phyloP scores from a whole-genome alignment of 2,329 filamentous ascomycete species.

The Scedosporium boydii region DNA sequence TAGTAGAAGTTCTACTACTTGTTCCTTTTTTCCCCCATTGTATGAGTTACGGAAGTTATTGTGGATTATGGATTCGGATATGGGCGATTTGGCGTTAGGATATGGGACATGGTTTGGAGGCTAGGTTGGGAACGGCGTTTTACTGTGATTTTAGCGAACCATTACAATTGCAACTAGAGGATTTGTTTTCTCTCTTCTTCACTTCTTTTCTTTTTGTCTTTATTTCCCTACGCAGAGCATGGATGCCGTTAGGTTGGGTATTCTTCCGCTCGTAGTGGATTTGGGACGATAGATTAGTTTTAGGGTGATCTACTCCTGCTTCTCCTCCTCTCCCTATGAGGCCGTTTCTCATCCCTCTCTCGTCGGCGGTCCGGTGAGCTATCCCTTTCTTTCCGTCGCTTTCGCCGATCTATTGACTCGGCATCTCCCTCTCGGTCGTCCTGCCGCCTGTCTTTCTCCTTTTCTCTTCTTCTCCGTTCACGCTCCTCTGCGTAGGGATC shows the following conservation, averaged over 20 bases:
- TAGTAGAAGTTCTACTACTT: conserved; percentile 12
- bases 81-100: conserved; percentile 3
- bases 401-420: conserved; percentile 14
- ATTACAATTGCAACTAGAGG: background rate
- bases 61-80: background rate
- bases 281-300: background rate
- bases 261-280: background rate
- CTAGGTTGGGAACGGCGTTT: background rate
- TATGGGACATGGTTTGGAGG: conserved; percentile 6
- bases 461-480: conserved; percentile 6
- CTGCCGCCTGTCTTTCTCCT: conserved; percentile 17
- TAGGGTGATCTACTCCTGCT: conserved; percentile 1
- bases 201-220: background rate
- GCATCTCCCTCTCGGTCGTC: conserved; percentile 15
- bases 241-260: background rate
- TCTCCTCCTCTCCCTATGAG: conserved; percentile 7
- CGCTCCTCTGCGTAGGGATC: conserved; percentile 11
- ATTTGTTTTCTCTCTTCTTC: conserved; percentile 2
- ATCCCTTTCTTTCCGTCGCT: conserved; percentile 9
- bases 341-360: conserved; percentile 19
- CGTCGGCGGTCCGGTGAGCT: conserved; percentile 12
- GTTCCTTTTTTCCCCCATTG: background rate
- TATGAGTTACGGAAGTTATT: background rate
- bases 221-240: background rate
- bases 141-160: conserved; percentile 2